Evolutionary conservation across 2,329 filamentous ascomycete genomes (phyloP).

Genomic region (Arthrobotrys entomopaga): DNA sequence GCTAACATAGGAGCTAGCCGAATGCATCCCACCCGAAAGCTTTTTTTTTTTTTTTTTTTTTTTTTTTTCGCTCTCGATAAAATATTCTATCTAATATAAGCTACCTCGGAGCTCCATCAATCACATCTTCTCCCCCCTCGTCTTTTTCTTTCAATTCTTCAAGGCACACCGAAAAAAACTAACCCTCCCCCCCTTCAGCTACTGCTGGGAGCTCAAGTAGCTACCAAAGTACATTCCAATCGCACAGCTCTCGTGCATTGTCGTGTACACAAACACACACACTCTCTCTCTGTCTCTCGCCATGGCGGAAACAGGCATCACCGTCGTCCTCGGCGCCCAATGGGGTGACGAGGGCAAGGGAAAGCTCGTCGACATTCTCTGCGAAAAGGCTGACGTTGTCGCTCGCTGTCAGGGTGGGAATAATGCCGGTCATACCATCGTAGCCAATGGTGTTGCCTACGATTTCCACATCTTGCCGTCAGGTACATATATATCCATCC

Average conservation of each 20-base stretch:
- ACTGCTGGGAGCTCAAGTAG: neutral
- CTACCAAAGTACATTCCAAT: too few species aligned
- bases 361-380: constrained; percentile 70
- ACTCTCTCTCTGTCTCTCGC: too few species aligned
- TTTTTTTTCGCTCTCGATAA: neutral
- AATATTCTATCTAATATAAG: neutral
- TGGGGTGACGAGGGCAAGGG: constrained; percentile 71
- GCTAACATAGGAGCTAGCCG: neutral
- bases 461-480: constrained; percentile 70
- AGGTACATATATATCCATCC: constrained; percentile 45
- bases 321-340: constrained; percentile 70
- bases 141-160: too few species aligned
- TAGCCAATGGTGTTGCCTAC: constrained; percentile 63
- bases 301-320: constrained; percentile 59
- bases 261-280: too few species aligned
- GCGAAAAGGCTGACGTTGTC: constrained; percentile 68
- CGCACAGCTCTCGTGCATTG: too few species aligned
- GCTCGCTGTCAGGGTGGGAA: constrained; percentile 71
- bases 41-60: constrained; percentile 11
- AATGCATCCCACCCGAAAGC: neutral
- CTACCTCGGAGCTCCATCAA: neutral
- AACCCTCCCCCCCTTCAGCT: neutral
- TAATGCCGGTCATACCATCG: constrained; percentile 69
- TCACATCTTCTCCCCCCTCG: neutral
- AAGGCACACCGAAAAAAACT: too few species aligned